phyloP scores from a whole-genome alignment of 2,329 filamentous ascomycete genomes.

The Pseudogymnoascus sp. region DNA sequence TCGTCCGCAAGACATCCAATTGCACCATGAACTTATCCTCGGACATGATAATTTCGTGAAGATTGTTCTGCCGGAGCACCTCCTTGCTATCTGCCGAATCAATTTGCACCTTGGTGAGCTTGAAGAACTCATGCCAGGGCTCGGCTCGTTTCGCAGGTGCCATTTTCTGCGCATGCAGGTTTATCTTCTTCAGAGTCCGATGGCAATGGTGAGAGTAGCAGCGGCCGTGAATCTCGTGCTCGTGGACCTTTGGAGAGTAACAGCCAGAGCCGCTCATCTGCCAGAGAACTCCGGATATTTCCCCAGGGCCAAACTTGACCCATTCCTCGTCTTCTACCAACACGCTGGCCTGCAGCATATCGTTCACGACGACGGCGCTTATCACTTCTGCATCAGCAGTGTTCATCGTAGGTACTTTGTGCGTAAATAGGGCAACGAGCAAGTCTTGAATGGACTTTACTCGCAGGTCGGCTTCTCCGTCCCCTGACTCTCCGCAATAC shows the following conservation, averaged over 20 bases:
- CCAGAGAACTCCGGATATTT: slow-evolving; percentile 82
- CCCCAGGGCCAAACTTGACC: slow-evolving; percentile 80
- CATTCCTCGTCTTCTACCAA: slow-evolving; percentile 89
- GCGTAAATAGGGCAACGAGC: slow-evolving; percentile 78
- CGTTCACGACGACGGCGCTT: slow-evolving; percentile 64
- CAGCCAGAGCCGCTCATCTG: slow-evolving; percentile 88
- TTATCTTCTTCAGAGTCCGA: slow-evolving; percentile 88
- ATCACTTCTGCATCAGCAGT: slow-evolving; percentile 90
- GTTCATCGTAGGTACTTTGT: slow-evolving; percentile 97
- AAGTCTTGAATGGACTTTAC: slow-evolving; percentile 79
- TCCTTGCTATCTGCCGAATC: slow-evolving; percentile 73
- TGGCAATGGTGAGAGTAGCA: slow-evolving; percentile 95
- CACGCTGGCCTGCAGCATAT: slow-evolving; percentile 71
- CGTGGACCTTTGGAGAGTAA: slow-evolving; percentile 76
- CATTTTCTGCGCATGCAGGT: slow-evolving; percentile 64
- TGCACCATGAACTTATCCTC: slow-evolving; percentile 89
- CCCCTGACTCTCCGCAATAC: slow-evolving; percentile 44
- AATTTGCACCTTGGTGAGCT: slow-evolving; percentile 66
- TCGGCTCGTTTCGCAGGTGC: slow-evolving; percentile 58
- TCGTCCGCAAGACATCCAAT: slow-evolving; percentile 70
- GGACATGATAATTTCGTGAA: slow-evolving; percentile 90
- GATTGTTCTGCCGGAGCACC: slow-evolving; percentile 81
- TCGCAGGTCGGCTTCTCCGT: slow-evolving; percentile 82
- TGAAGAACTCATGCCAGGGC: slow-evolving; percentile 88
- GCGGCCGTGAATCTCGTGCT: slow-evolving; percentile 53